Conservation (phyloP, 2,329 filamentous ascomycete species). For the Fusarium globosum region DNA sequence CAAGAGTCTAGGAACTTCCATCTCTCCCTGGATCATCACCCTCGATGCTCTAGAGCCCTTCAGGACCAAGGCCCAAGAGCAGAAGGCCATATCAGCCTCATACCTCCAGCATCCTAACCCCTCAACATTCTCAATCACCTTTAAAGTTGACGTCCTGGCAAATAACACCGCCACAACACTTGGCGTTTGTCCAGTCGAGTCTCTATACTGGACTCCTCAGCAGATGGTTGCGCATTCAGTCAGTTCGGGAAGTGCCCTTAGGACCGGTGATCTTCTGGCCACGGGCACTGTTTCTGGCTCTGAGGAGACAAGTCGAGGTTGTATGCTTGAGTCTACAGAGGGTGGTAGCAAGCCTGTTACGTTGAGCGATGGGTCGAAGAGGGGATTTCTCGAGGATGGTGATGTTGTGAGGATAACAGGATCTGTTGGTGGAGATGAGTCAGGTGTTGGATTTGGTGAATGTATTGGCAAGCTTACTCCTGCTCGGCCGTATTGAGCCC, state of each 20-base stretch:
- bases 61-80: slow-evolving; percentile 46
- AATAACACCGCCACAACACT: slow-evolving; percentile 6
- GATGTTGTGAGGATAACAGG: slow-evolving; percentile 53
- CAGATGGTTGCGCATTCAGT: slow-evolving; percentile 32
- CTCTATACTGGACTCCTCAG: slow-evolving; percentile 18
- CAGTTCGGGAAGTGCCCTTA: slow-evolving; percentile 16
- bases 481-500: not conserved
- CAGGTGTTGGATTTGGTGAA: slow-evolving; percentile 55
- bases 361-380: slow-evolving; percentile 47
- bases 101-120: slow-evolving; percentile 52
- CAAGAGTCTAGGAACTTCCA: slow-evolving; percentile 69
- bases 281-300: slow-evolving; percentile 56
- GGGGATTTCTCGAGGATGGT: slow-evolving; percentile 54
- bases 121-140: slow-evolving; percentile 50
- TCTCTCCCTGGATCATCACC: slow-evolving; percentile 72
- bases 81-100: not conserved
- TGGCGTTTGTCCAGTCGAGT: slow-evolving; percentile 4
- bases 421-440: slow-evolving; percentile 55
- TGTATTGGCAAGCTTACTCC: slow-evolving; percentile 44
- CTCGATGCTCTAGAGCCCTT: slow-evolving; percentile 70
- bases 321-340: slow-evolving; percentile 54
- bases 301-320: slow-evolving; percentile 50
- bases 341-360: slow-evolving; percentile 49
- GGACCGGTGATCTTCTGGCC: slow-evolving; percentile 53
- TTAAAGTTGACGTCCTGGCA: slow-evolving; percentile 46